These are phyloP conservation scores for Coleophoma cylindrospora DNA, from an alignment of 2,329 filamentous ascomycete species.

Conservation along the genomic window DNA sequence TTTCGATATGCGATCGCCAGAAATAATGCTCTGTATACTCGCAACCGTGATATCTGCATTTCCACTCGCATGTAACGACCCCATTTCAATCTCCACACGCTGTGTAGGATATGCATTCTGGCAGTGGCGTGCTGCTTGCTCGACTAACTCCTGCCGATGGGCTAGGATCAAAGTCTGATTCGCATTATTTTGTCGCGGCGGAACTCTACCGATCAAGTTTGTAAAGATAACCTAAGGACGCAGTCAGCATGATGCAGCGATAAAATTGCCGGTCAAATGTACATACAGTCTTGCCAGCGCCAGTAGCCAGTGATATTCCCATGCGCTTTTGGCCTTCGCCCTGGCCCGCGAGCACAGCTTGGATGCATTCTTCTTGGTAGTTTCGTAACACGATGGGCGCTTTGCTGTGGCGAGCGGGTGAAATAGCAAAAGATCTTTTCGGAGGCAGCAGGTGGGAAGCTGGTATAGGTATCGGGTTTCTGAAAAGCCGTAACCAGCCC, in stretches of 20 bases:
- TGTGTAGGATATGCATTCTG: slow-evolving; percentile 73
- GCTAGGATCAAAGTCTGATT: slow-evolving; percentile 85
- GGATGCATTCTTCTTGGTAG: slow-evolving; percentile 91
- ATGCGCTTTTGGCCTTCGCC: slow-evolving; percentile 70
- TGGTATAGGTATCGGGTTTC: slow-evolving; percentile 9
- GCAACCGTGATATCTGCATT: slow-evolving; percentile 89
- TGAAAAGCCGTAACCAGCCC: slow-evolving; percentile 14
- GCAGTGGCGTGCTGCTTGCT: slow-evolving; percentile 89
- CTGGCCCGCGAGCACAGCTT: slow-evolving; percentile 68
- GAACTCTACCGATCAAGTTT: slow-evolving; percentile 78
- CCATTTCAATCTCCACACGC: slow-evolving; percentile 89
- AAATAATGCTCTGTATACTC: slow-evolving; percentile 80
- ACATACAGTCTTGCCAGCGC: slow-evolving; percentile 78
- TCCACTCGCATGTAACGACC: slow-evolving; percentile 68
- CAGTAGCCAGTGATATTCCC: slow-evolving; percentile 82
- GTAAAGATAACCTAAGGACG: slow-evolving; percentile 79
- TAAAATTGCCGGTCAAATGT: background rate
- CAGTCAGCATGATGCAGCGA: slow-evolving; percentile 5
- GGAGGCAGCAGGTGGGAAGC: background rate
- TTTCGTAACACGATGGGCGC: slow-evolving; percentile 49
- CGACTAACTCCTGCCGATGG: slow-evolving; percentile 87
- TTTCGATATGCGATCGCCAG: slow-evolving; percentile 70
- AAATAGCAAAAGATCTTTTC: background rate
- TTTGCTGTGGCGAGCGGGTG: background rate
- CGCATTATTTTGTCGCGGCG: slow-evolving; percentile 47